Conservation (phyloP, 345 rosid species). For the Carallia pectinifolia region DNA sequence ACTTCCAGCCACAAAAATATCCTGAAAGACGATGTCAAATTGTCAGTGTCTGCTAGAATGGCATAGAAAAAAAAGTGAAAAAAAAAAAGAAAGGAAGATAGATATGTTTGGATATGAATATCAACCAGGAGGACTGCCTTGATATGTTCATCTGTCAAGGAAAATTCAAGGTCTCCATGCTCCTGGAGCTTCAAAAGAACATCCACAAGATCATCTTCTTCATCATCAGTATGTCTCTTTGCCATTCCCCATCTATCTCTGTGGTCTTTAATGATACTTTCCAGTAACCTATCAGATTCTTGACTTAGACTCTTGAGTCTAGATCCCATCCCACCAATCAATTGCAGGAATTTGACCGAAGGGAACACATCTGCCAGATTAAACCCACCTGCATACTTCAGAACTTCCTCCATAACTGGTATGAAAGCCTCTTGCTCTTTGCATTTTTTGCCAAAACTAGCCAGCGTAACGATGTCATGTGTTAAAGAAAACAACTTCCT, state of each 20-base stretch:
- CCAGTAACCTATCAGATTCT: slow-evolving; percentile 7
- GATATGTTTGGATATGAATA: neutral
- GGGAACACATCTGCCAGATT: slow-evolving; percentile 23
- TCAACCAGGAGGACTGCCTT: slow-evolving; percentile 21
- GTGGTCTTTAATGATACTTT: slow-evolving; percentile 9
- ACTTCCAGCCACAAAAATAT: slow-evolving; percentile 27
- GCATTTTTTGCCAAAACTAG: slow-evolving; percentile 27
- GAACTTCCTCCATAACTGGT: neutral
- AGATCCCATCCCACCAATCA: neutral
- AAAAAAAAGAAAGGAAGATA: neutral
- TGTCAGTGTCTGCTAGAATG: too few species aligned
- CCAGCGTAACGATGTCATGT: slow-evolving; percentile 18
- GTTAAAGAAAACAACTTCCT: slow-evolving; percentile 6
- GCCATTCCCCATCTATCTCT: neutral
- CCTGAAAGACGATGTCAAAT: slow-evolving; percentile 10
- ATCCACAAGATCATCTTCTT: slow-evolving; percentile 15
- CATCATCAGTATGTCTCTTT: neutral
- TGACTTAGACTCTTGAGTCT: neutral
- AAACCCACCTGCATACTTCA: slow-evolving; percentile 16
- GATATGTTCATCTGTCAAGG: slow-evolving; percentile 7
- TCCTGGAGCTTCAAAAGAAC: slow-evolving; percentile 20
- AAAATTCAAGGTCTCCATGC: slow-evolving; percentile 7
- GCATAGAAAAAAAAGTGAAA: too few species aligned
- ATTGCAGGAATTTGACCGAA: neutral
- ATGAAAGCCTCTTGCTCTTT: slow-evolving; percentile 27